Percentiles rank a stretch among this genome's conserved stretches.
phyloP scores from a whole-genome alignment of 352 stramenopile genomes.

The Pythium pectinolyticum region DNA sequence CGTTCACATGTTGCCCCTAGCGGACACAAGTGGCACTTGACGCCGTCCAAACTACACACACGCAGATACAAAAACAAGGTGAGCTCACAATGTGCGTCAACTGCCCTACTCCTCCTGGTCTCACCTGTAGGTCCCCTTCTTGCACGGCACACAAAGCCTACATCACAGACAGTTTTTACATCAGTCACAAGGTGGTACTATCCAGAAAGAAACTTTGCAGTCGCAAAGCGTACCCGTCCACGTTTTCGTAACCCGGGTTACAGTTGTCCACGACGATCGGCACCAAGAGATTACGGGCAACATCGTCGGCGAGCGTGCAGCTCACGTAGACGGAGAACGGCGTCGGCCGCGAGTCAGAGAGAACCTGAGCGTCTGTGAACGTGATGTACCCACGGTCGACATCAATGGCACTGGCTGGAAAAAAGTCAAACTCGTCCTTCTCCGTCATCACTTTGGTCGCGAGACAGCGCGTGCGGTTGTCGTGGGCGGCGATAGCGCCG shows the following conservation, averaged over 20 bases:
- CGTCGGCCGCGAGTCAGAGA: conserved; percentile 28
- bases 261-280: conserved; percentile 55
- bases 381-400: conserved; percentile 48
- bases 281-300: conserved; percentile 27
- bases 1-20: conserved; percentile 49
- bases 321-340: conserved; percentile 48
- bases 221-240: conserved; percentile 42
- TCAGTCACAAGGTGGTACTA: neutral
- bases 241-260: conserved; percentile 58
- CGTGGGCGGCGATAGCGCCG: conserved; percentile 42
- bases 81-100: neutral
- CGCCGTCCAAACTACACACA: conserved; percentile 63
- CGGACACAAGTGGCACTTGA: conserved; percentile 63
- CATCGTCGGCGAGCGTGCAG: conserved; percentile 39
- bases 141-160: conserved; percentile 54
- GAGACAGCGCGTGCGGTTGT: conserved; percentile 42
- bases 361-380: conserved; percentile 43
- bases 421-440: conserved; percentile 48
- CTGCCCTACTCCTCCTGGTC: neutral
- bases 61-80: neutral
- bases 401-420: conserved; percentile 28
- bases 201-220: neutral
- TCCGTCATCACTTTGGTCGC: conserved; percentile 26
- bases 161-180: neutral
- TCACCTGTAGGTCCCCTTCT: conserved; percentile 71